These are phyloP conservation scores for Noccaea caerulescens DNA, from an alignment of 345 rosid genomes.

Conservation along the genomic window DNA sequence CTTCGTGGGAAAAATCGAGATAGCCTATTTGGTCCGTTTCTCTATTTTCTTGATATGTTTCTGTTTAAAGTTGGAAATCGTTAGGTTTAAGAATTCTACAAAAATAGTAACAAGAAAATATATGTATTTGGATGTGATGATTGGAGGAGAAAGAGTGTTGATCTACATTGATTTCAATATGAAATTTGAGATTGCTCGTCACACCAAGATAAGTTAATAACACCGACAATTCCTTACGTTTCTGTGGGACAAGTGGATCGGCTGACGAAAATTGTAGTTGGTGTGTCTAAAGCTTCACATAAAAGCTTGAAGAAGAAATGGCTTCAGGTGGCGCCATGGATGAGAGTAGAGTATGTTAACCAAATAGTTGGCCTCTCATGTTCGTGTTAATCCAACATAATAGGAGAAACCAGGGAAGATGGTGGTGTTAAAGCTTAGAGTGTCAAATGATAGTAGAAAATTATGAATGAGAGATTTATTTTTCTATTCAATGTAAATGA, in stretches of 20 bases:
- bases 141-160: slow-evolving; percentile 58
- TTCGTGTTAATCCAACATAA: slow-evolving; percentile 26
- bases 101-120: slow-evolving; percentile 55
- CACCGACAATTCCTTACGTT: slow-evolving; percentile 59
- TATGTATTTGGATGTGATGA: slow-evolving; percentile 66
- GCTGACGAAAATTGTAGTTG: slow-evolving; percentile 56
- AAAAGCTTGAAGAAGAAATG: slow-evolving; percentile 78
- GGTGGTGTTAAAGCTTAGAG: too few species aligned
- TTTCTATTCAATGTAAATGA: too few species aligned
- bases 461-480: too few species aligned
- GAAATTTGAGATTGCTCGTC: slow-evolving; percentile 74
- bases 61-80: not conserved
- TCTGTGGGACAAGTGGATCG: slow-evolving; percentile 74
- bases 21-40: slow-evolving; percentile 54
- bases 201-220: slow-evolving; percentile 58
- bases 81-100: not conserved
- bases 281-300: slow-evolving; percentile 70
- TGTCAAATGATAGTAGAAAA: too few species aligned
- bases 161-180: slow-evolving; percentile 72
- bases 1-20: slow-evolving; percentile 64
- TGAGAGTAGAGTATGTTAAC: slow-evolving; percentile 63
- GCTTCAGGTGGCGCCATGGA: slow-evolving; percentile 81
- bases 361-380: slow-evolving; percentile 66
- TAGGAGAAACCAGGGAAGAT: not conserved
- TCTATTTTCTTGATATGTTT: slow-evolving; percentile 31